phyloP scores from a whole-genome alignment of 306 rosid species.

The Crotalaria pallida region DNA sequence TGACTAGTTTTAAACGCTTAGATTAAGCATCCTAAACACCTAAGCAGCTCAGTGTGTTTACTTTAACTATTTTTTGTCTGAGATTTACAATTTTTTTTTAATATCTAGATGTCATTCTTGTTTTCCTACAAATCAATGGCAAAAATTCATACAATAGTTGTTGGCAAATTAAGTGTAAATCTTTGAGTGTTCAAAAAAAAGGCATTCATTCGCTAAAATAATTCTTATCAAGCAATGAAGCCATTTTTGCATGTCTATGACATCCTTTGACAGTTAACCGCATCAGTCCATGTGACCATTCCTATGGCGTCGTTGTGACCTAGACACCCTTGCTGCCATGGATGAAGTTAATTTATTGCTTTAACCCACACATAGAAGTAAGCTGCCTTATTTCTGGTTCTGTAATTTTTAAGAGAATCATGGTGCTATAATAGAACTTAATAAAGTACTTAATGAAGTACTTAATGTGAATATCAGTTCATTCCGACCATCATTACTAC shows the following conservation, averaged over 20 bases:
- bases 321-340: slow-evolving; percentile 2
- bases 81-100: not conserved
- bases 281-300: not conserved
- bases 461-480: not conserved
- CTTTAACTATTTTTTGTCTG: not conserved
- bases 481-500: not conserved
- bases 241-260: not conserved
- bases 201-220: not conserved
- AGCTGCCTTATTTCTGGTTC: not conserved
- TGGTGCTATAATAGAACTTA: not conserved
- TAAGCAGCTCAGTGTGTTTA: too few species aligned
- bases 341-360: not conserved
- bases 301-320: not conserved
- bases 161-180: not conserved
- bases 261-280: not conserved
- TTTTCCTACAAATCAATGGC: slow-evolving; percentile 8
- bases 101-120: not conserved
- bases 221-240: not conserved
- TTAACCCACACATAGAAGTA: slow-evolving; percentile 1
- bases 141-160: not conserved
- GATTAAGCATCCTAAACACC: slow-evolving; percentile 1
- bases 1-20: not conserved
- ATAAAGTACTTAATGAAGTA: too few species aligned
- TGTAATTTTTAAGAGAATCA: not conserved
- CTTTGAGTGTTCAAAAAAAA: not conserved